A percentile compares a stretch with the other conserved stretches of the same genome.
Conservation (phyloP, 768 basidiomycete genomes). For the Macrolepiota albuminosa region DNA sequence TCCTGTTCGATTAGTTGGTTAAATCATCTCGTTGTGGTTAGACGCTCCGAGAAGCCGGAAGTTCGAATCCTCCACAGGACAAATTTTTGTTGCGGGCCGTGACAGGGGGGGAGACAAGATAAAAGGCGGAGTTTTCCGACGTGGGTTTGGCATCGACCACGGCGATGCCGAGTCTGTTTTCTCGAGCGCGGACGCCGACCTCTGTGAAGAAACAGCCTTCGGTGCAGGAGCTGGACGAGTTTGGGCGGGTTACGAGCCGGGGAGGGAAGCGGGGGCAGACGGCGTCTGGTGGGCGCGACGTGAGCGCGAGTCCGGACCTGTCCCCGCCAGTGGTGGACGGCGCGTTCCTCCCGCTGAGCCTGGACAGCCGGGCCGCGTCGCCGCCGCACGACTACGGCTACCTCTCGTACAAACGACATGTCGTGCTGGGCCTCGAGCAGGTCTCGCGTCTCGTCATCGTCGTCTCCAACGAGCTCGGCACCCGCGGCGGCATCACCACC, state of each 20-base stretch:
- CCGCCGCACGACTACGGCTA: slow-evolving; percentile 58
- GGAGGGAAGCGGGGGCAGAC: neutral
- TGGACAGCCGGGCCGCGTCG: slow-evolving; percentile 40
- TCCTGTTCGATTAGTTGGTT: slow-evolving; percentile 14
- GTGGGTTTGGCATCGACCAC: slow-evolving; percentile 22
- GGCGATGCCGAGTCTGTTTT: slow-evolving; percentile 72
- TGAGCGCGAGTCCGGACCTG: slow-evolving; percentile 11
- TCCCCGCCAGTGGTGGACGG: slow-evolving; percentile 42
- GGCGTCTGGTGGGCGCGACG: neutral
- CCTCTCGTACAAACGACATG: slow-evolving; percentile 66
- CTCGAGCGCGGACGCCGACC: slow-evolving; percentile 61
- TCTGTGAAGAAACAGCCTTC: slow-evolving; percentile 40
- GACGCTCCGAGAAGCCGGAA: slow-evolving; percentile 12
- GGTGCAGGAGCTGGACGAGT: slow-evolving; percentile 46
- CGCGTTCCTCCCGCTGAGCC: slow-evolving; percentile 46
- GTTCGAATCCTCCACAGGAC: slow-evolving; percentile 14
- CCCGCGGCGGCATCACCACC: slow-evolving; percentile 76
- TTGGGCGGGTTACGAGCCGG: slow-evolving; percentile 53
- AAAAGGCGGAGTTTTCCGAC: slow-evolving; percentile 10
- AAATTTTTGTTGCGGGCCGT: neutral
- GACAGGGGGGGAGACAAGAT: too few species aligned
- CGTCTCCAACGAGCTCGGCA: slow-evolving; percentile 63
- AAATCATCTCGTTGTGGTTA: slow-evolving; percentile 12
- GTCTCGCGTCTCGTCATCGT: slow-evolving; percentile 68
- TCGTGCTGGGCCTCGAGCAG: slow-evolving; percentile 72